Evolutionary conservation across 148 eudicot species (phyloP), one percentile per base, ranked within the genome.

Genomic region (Cornus controversa): DNA sequence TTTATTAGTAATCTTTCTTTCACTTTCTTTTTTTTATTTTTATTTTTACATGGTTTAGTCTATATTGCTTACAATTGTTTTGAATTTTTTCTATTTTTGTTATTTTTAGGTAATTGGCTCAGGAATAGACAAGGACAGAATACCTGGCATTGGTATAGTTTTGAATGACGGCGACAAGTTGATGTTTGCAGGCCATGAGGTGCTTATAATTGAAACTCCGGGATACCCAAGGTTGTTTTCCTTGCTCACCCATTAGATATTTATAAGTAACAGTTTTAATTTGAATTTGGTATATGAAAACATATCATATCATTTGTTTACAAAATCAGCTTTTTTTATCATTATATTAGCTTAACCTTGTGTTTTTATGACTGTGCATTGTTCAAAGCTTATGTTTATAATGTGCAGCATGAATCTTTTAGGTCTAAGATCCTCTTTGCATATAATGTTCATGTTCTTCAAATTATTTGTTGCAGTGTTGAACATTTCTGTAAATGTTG

Each of bases 141-240:
- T 93, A 83, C 98, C 98, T 68, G 98, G 94, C 54, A 93, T 93
- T 81, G 98, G 91, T 86, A 89, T 93, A 27, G 85, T 77, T 63
- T 73, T 93, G 83, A 87, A 86, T 54, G 98, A 91, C 64, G 98
- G 98, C 54, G 94, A 93, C 85, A 89, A 82, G 82, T 93, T 96
- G 98, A 91, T 87, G 94, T 93, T 93, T 86, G 98, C 92, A 5
- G 91, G 98, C 73, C 96, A 93, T 83, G 96, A 93, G 85, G 98
- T 93, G 84, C 84, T 85, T 72, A 83, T 93, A 63, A 85, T 93
- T 67, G 96, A 80, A 60, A 93, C 98, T 67, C 96, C 98, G 78
- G 98, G 96, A 93, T 82, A 93, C 98, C 29, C 84, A 70, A 89
- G 98, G 98, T 88, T 71, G 69, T 71, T 80, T 67, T 73, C 53